Conservation (phyloP, 371 early-diverging fungal species). For the Blyttiomyces sp. region DNA sequence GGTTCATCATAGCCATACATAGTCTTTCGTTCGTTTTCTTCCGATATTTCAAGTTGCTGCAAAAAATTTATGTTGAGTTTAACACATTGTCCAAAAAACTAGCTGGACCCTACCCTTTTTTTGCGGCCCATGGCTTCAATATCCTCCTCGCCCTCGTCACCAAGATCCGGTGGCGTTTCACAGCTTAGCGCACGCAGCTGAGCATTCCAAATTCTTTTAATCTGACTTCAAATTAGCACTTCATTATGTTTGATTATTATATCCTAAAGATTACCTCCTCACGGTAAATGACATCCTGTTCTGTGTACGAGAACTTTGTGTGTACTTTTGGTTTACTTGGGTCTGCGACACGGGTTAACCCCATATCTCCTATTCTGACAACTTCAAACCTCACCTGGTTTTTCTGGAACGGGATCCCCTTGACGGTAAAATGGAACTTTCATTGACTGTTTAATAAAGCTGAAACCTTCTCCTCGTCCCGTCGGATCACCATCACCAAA, state of each 20-base stretch:
- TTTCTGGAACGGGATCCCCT: constrained; percentile 81
- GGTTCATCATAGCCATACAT: constrained; percentile 11
- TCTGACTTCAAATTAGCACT: constrained; percentile 34
- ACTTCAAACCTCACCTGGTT: not conserved
- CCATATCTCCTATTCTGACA: too few species aligned
- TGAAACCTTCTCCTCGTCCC: constrained; percentile 97
- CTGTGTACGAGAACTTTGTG: constrained; percentile 81
- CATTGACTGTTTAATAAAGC: constrained; percentile 95
- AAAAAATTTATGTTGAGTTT: not conserved
- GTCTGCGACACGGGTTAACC: not conserved
- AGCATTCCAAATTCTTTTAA: constrained; percentile 90
- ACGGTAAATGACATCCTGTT: constrained; percentile 91
- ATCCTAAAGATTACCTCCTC: constrained; percentile 61
- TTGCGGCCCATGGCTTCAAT: constrained; percentile 9
- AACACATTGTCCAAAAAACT: too few species aligned
- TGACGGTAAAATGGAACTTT: constrained; percentile 94
- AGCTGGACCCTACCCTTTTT: too few species aligned
- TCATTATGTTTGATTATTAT: not conserved
- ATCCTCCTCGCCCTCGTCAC: constrained; percentile 20
- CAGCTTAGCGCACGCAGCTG: constrained; percentile 72
- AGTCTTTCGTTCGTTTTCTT: constrained; percentile 24
- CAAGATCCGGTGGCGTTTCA: constrained; percentile 15
- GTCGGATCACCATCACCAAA: constrained; percentile 97
- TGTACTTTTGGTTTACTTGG: not conserved
- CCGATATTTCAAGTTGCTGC: constrained; percentile 25